Evolutionary conservation across 768 basidiomycete genomes (phyloP), one percentile per base, ranked within the genome.

Genomic region (Suillus tomentosus): DNA sequence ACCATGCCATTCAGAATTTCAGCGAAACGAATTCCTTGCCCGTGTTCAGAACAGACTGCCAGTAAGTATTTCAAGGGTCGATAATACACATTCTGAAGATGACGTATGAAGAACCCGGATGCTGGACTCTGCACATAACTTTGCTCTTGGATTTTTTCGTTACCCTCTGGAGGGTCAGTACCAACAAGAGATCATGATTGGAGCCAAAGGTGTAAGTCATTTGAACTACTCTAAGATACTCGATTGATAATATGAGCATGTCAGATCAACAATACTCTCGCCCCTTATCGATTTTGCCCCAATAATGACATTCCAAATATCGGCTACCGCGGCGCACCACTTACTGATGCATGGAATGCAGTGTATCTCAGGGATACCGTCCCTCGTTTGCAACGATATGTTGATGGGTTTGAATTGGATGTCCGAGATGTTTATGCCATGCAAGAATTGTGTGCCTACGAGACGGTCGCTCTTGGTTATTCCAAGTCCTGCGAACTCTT

Each of bases 401-500:
- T 94, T 79, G 9, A 69, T 17, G 91, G 91, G 1, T 82, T 86
- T 56, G 77, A 87, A 2, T 72, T 94, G 14, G 80, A 78, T 1
- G 78, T 85, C 34, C 84, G 87, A 64, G 90, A 94, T 66, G 79
- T 89, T 1, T 92, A 87, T 67, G 81, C 80, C 10, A 84, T 92
- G 80, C 91, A 92, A 70, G 87, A 91, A 74, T 78, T 88, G 71
- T 95, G 92, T 69, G 85, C 91, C 2, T 93, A 91, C 67, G 92
- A 94, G 89, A 93, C 95, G 6, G 94, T 95, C 45, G 90, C 91
- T 0, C 80, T 95, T 34, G 93, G 92, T 7, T 94, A 91, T 73
- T 93, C 91, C 17, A 88, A 87, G 68, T 96, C 94, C 78, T 96
- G 94, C 68, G 86, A 87, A 63, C 79, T 96, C 5, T 96, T 96